A percentile compares a stretch with the other conserved stretches of the same genome.
phyloP scores from a whole-genome alignment of 768 basidiomycete genomes.

The Tephrocybe sp. region DNA sequence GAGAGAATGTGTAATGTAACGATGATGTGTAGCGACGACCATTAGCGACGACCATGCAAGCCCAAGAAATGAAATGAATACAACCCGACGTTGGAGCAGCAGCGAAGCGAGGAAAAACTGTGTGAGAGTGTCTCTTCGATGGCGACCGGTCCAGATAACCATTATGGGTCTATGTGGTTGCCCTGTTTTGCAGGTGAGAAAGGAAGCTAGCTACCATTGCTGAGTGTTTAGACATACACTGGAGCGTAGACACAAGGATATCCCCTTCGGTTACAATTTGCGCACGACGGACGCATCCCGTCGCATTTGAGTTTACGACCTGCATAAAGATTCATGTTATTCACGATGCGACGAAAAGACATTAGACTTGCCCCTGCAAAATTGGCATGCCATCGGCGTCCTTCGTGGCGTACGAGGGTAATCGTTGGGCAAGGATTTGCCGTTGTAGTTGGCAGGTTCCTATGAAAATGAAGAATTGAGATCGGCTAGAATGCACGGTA shows the following conservation, averaged over 20 bases:
- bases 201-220: background rate
- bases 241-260: slow-evolving; percentile 61
- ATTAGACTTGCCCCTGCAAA: slow-evolving; percentile 59
- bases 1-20: background rate
- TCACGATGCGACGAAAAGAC: background rate
- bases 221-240: slow-evolving; percentile 48
- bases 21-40: background rate
- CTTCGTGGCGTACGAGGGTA: slow-evolving; percentile 34
- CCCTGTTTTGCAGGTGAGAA: background rate
- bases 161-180: slow-evolving; percentile 1
- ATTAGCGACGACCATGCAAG: background rate
- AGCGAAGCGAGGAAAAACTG: too few relatives aligned
- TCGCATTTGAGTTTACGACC: slow-evolving; percentile 77
- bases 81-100: too few relatives aligned
- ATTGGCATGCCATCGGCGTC: slow-evolving; percentile 73
- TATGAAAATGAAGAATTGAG: background rate
- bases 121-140: too few relatives aligned
- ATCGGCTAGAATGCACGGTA: background rate
- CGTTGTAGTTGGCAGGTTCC: slow-evolving; percentile 1
- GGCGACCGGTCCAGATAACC: too few relatives aligned
- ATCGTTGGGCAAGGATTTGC: slow-evolving; percentile 6
- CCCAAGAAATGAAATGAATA: background rate
- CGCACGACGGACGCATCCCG: slow-evolving; percentile 60
- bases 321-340: slow-evolving; percentile 24
- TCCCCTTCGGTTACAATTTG: slow-evolving; percentile 62